Evolutionary conservation across 2,329 filamentous ascomycete species (phyloP), one percentile per base, ranked within the genome.

Genomic region (Leptographium radiaticola): DNA sequence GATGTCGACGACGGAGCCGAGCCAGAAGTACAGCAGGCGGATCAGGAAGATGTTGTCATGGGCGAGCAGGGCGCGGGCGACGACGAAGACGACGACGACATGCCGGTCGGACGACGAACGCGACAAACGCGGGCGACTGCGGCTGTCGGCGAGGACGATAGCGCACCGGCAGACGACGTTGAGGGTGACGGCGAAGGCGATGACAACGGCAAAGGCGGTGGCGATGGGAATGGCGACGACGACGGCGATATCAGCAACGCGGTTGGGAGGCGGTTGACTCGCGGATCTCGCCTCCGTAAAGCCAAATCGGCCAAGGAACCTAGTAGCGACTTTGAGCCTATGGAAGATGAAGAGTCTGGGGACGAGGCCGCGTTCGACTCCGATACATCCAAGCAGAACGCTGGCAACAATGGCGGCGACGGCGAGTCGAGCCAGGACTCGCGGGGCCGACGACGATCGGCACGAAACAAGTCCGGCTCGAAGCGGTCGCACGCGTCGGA

Each of bases 311-410:
- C 69, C 2, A 72, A 77, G 54, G 78, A 81, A 55, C 74, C 72
- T 6, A 81, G 77, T 51, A 81, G 78, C 59, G 79, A 82, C 58
- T 82, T 81, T 60, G 79, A 82, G 53, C 79, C 79, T 18, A 75
- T 71, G 15, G 76, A 80, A 36, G 79, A 80, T 39, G 79, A 80
- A 30, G 79, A 80, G 52, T 80, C 77, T 0, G 79, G 74, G 6
- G 78, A 80, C 30, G 76, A 74, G 10, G 74, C 72, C 12, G 69
- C 67, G 33, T 76, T 73, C 1, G 63, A 58, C 16, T 62, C 62
- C 12, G 66, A 65, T 10, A 44, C 36, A 16, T 62, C 60, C 15
- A 56, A 57, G 10, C 51, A 56, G 15, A 62, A 62, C 51, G 59
- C 58, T 15, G 50, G 39, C 44, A 61, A 62, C 47, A 68, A 69